Base-by-base conservation (phyloP, 139 green algal species). In the Coccomyxa sp. region DNA sequence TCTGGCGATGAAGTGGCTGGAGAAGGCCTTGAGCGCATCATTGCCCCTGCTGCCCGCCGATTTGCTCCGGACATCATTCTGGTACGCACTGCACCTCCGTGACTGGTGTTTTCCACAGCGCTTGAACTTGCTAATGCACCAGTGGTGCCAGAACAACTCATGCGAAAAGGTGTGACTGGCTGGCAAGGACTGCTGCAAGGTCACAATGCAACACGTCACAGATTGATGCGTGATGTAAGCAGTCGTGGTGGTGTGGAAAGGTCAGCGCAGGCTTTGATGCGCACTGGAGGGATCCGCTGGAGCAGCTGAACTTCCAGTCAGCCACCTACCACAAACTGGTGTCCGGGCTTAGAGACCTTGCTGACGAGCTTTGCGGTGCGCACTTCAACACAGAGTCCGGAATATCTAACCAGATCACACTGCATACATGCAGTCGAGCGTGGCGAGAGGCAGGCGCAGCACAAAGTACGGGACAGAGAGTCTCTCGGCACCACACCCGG, bases 31-130 rank as follows among this genome's bases (percentile, higher is more conserved):
- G 89, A 95, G 25, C 82, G 94, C 30, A 76, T 98, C 13, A 84
- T 98, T 0, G 81, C 68, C 16, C 95, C 95, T 0, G 93, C 93
- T 11, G 88, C 89, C 13, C 45, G 51, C 30, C 77, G 87, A 10
- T 98, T 98, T 85, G 63, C 88, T 32, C 95, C 95, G 25, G 92
- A 98, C 60, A 90, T 98, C 71, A 90, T 98, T 25, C 79, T 92
- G 25, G 81, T 71, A 25, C 63, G 58, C 27, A 66, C 63, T 15
- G 63, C 63, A 71, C 21, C 18, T 21, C 38, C 38, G 3, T 51
- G 3, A 7, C 38, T 51, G 38, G 7, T 51, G 3, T 51, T 7
- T 3, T 51, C 3, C 7, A 51, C 38, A 51, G 38, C 38, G 7
- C 38, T 3, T 51, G 38, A 51, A 51, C 7, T 51, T 51, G 38